Base-by-base conservation (phyloP, 257 asterid genomes). In the Ilex asprella region DNA sequence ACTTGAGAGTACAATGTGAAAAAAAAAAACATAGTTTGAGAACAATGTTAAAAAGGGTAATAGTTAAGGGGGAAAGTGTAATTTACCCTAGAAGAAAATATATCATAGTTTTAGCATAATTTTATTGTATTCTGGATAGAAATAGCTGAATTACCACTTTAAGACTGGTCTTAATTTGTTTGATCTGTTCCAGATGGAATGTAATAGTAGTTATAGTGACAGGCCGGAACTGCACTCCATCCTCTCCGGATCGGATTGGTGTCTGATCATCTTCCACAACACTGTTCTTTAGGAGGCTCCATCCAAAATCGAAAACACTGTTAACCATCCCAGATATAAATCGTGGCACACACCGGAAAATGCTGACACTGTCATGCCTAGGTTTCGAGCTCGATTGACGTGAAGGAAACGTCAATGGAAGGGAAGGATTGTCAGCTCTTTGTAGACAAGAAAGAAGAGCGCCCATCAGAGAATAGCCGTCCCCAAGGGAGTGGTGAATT, bases 401-500 rank as follows among this genome's bases (percentile, higher is more conserved):
- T 21, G 27, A 21, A 21, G 27, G 27, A 21, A 21, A 21, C 27
- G 27, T 21, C 27, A 21, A 21, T 21, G 27, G 27, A 21, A 21
- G 27, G 27, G 27, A 21, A 21, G 27, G 27, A 21, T 21, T 21
- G 27, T 21, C 27, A 21, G 27, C 27, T 21, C 27, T 21, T 21
- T 21, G 27, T 21, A 21, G 27, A 21, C 27, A 21, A 21, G 27
- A 21, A 21, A 21, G 27, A 21, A 21, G 27, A 21, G 27, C 27
- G 0, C 27, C 27, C 55, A 9, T 83, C 1, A 88, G 64, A 0
- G 96, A 83, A 69, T 66, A 88, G 58, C 96, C 94, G 55, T 88
- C 96, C 2, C 91, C 96, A 3, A 88, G 81, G 1, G 96, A 60
- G 50, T 88, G 96, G 54, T 88, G 95, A 13, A 88, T 87, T 56